These are phyloP conservation scores for Umbilicus rupestris DNA, from an alignment of 164 flowering plant species.

Conservation along the genomic window DNA sequence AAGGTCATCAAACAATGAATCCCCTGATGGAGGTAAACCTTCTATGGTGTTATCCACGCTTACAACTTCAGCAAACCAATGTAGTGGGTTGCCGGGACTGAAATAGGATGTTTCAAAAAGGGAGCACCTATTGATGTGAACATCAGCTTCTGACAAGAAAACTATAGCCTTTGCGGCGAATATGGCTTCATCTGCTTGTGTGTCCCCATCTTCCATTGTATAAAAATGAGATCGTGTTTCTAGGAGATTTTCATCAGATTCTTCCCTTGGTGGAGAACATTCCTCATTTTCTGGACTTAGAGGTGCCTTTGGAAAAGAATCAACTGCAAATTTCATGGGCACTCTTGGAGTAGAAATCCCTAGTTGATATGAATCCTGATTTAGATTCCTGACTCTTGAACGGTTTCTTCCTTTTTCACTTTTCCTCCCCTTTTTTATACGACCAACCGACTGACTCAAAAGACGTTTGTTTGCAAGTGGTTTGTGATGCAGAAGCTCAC, in stretches of 20 bases:
- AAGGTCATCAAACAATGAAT: slow-evolving; percentile 8
- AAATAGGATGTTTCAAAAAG: neutral
- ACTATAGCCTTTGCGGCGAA: slow-evolving; percentile 26
- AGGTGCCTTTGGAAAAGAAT: slow-evolving; percentile 22
- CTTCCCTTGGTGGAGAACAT: slow-evolving; percentile 30
- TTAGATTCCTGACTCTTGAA: slow-evolving; percentile 1
- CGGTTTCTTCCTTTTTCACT: neutral
- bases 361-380: slow-evolving; percentile 12
- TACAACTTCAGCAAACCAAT: slow-evolving; percentile 36
- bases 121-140: slow-evolving; percentile 4
- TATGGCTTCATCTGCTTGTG: slow-evolving; percentile 13
- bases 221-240: slow-evolving; percentile 12
- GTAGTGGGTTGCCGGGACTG: slow-evolving; percentile 9
- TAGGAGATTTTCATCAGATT: slow-evolving; percentile 23
- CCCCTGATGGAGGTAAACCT: slow-evolving; percentile 7
- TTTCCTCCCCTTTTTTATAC: neutral
- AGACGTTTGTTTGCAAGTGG: neutral
- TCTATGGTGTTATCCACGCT: slow-evolving; percentile 13
- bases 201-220: slow-evolving; percentile 7
- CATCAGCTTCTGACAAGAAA: slow-evolving; percentile 18
- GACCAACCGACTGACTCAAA: neutral
- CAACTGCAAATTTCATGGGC: neutral
- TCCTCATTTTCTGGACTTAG: slow-evolving; percentile 36
- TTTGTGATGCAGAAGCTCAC: neutral
- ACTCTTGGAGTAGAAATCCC: neutral